A percentile compares a stretch with the other conserved stretches of the same genome.
These are phyloP conservation scores for Phytophthora tubulina DNA, from an alignment of 352 stramenopile species.

Conservation along the genomic window DNA sequence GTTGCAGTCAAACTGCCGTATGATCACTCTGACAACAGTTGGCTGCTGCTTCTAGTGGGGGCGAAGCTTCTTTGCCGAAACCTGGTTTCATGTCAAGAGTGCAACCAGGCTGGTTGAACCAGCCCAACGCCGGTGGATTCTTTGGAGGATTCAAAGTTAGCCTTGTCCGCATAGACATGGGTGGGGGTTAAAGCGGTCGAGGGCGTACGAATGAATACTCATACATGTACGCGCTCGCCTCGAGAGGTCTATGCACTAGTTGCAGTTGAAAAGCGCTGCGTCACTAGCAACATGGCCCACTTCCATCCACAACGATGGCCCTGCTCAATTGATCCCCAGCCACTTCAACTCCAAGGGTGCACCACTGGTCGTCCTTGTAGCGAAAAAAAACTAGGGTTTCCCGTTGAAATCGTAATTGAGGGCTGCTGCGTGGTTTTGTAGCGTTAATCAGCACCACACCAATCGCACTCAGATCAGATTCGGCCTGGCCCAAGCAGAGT, in stretches of 20 bases:
- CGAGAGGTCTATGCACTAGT: slow-evolving; percentile 33
- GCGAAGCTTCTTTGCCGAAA: slow-evolving; percentile 1
- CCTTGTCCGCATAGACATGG: slow-evolving; percentile 23
- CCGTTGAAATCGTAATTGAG: too few species aligned
- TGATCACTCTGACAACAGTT: slow-evolving; percentile 12
- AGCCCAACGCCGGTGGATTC: neutral
- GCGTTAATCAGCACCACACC: too few species aligned
- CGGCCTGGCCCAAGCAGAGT: too few species aligned
- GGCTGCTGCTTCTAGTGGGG: slow-evolving; percentile 2
- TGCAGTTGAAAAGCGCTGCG: slow-evolving; percentile 28
- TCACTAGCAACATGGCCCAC: slow-evolving; percentile 18
- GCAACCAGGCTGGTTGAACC: too few species aligned
- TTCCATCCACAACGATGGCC: neutral
- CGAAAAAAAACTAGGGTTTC: too few species aligned
- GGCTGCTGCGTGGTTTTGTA: too few species aligned
- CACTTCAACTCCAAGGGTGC: neutral
- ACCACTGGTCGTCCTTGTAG: too few species aligned
- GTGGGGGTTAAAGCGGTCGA: neutral
- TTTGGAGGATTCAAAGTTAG: neutral
- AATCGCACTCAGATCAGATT: too few species aligned
- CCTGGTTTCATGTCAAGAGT: too few species aligned
- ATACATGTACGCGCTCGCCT: neutral
- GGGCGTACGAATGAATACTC: slow-evolving; percentile 18
- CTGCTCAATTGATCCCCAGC: neutral
- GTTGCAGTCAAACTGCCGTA: slow-evolving; percentile 3